These are phyloP conservation scores for Diaporthe caulivora DNA, from an alignment of 2,329 filamentous ascomycete species.

Conservation along the genomic window DNA sequence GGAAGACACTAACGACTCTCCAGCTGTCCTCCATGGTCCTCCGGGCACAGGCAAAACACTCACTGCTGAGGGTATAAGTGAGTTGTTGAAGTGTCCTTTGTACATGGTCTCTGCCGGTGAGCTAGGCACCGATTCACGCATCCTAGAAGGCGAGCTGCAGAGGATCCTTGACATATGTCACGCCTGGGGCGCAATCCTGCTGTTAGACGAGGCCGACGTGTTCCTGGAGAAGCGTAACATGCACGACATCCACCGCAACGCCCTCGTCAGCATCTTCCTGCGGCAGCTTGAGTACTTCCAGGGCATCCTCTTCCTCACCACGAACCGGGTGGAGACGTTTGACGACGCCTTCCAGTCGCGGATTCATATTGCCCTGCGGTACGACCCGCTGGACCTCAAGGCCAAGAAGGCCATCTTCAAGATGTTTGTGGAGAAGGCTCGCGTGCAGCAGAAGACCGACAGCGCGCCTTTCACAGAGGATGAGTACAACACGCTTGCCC, in stretches of 20 bases:
- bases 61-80: conserved; percentile 88
- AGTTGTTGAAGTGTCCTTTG: conserved; percentile 83
- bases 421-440: conserved; percentile 83
- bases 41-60: conserved; percentile 91
- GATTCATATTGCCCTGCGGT: conserved; percentile 87
- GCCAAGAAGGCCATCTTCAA: conserved; percentile 86
- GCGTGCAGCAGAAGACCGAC: conserved; percentile 71
- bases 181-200: conserved; percentile 85
- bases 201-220: conserved; percentile 88
- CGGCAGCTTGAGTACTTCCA: conserved; percentile 92
- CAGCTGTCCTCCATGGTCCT: conserved; percentile 82
- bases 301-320: conserved; percentile 90
- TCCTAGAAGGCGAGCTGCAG: conserved; percentile 81
- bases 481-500: conserved; percentile 75
- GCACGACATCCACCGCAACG: conserved; percentile 87
- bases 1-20: conserved; percentile 37
- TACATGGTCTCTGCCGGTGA: conserved; percentile 89
- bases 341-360: conserved; percentile 91
- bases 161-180: conserved; percentile 89
- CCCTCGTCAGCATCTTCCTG: conserved; percentile 88
- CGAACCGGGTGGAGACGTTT: conserved; percentile 88
- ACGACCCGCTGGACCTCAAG: conserved; percentile 78
- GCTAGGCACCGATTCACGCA: conserved; percentile 81
- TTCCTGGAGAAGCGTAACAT: conserved; percentile 87
- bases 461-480: conserved; percentile 69